phyloP scores from a whole-genome alignment of 2,329 filamentous ascomycete genomes.

The Thermoascus crustaceus region DNA sequence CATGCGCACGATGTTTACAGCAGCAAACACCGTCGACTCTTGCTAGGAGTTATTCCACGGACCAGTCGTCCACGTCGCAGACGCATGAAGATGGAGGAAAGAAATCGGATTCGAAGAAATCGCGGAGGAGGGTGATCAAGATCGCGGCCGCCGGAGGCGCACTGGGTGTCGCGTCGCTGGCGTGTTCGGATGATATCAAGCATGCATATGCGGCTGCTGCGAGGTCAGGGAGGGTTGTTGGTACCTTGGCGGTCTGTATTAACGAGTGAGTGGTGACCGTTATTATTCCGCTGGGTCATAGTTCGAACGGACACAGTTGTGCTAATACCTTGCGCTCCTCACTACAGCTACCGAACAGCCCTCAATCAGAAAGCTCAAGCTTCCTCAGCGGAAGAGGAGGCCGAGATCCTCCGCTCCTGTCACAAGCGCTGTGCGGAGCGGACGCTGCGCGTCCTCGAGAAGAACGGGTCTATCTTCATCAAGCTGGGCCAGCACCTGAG shows the following conservation, averaged over 20 bases:
- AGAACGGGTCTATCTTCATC: constrained; percentile 97
- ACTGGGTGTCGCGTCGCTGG: constrained; percentile 38
- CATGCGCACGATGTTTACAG: constrained; percentile 14
- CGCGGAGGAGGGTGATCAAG: constrained; percentile 20
- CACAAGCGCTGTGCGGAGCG: constrained; percentile 88
- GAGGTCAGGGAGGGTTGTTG: constrained; percentile 69
- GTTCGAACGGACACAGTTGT: background rate
- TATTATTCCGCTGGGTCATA: constrained; percentile 2
- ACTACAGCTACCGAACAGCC: constrained; percentile 71
- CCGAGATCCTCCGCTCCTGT: constrained; percentile 66
- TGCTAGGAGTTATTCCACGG: constrained; percentile 2
- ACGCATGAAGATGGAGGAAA: constrained; percentile 2
- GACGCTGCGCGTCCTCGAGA: constrained; percentile 79
- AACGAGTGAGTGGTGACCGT: constrained; percentile 66
- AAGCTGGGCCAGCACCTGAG: constrained; percentile 95
- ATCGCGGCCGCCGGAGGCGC: constrained; percentile 27
- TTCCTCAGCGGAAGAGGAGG: constrained; percentile 56
- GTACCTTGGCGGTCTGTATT: constrained; percentile 69
- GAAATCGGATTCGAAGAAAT: constrained; percentile 8
- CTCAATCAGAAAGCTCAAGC: constrained; percentile 58
- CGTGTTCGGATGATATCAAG: constrained; percentile 60
- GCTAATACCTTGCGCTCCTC: too few species aligned
- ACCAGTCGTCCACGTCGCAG: background rate
- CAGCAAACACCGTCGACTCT: constrained; percentile 2
- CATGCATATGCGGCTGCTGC: constrained; percentile 67